Percentiles rank a stretch among this genome's conserved stretches.
Conservation (phyloP, 2,329 filamentous ascomycete genomes). For the Simplicillium sp. region DNA sequence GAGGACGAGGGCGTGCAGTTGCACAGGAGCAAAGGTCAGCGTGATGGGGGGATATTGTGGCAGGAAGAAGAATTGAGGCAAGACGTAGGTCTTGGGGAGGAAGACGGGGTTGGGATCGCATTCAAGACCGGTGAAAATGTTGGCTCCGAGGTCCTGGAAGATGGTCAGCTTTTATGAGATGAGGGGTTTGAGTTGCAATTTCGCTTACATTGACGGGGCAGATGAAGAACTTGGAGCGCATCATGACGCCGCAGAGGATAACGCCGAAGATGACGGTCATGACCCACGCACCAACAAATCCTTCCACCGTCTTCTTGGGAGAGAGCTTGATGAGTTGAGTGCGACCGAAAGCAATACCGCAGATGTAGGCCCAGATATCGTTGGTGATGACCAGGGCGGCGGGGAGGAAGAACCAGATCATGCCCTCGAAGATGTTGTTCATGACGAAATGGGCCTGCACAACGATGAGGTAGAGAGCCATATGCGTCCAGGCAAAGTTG, state of each 20-base stretch:
- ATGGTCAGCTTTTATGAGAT: constrained; percentile 8
- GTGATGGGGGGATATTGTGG: constrained; percentile 49
- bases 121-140: constrained; percentile 80
- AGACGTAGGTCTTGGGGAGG: constrained; percentile 61
- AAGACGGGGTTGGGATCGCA: constrained; percentile 92
- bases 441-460: constrained; percentile 98
- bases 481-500: constrained; percentile 98
- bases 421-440: constrained; percentile 99
- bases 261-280: constrained; percentile 86
- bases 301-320: constrained; percentile 98
- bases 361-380: constrained; percentile 97
- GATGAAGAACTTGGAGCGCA: constrained; percentile 93
- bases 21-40: constrained; percentile 75
- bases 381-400: constrained; percentile 94
- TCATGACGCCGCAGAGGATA: constrained; percentile 71
- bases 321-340: constrained; percentile 97
- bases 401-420: constrained; percentile 99
- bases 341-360: constrained; percentile 90
- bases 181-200: neutral
- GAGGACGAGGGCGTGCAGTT: constrained; percentile 84
- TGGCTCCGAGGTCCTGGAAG: constrained; percentile 71
- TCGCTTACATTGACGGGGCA: constrained; percentile 76
- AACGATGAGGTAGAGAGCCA: constrained; percentile 96
- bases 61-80: constrained; percentile 65
- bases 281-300: constrained; percentile 92